Base-by-base conservation (phyloP, 164 flowering plant genomes). In the Cinnamomum micranthum region DNA sequence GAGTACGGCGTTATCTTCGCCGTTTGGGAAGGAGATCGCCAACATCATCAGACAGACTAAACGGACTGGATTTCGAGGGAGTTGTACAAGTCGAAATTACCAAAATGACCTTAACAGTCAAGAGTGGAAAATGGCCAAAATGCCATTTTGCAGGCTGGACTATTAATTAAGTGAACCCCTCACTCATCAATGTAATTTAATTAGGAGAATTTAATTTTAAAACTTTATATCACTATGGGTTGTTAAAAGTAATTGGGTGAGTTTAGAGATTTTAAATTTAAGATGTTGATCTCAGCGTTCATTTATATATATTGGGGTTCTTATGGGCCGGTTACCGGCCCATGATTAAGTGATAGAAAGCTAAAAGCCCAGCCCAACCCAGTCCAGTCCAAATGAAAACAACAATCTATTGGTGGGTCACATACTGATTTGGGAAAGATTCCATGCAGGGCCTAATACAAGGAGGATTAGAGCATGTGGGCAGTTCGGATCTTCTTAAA, bases 1-100 rank as follows among this genome's bases (percentile, higher is more conserved):
- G 67, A 64, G 67, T 23, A 64, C 67, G 67, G 67, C 67, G 33
- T 64, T 24, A 23, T 64, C 67, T 25, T 23, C 67, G 67, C 67
- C 67, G 67, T 64, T 64, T 22, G 25, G 2, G 4, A 55, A 55
- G 59, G 59, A 55, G 47, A 41, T 41, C 47, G 11, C 47, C 47
- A 55, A 13, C 60, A 17, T 55, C 6, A 5, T 55, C 6, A 5
- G 60, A 31, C 35, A 4, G 4, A 20, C 6, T 55, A 1, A 20
- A 17, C 60, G 60, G 60, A 14, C 20, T 4, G 60, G 60, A 55
- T 15, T 55, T 55, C 17, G 60, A 15, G 60, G n/a, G 2, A 13
- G 1, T 3, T 17, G 17, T 4, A 17, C 6, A 55, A 14, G 3
- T 0, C 67, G 1, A 25, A 25, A 22, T 64, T 14, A 3, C 31